Evolutionary conservation across 768 basidiomycete genomes (phyloP), one percentile per base, ranked within the genome.

Genomic region (Pulveroboletus sp.): DNA sequence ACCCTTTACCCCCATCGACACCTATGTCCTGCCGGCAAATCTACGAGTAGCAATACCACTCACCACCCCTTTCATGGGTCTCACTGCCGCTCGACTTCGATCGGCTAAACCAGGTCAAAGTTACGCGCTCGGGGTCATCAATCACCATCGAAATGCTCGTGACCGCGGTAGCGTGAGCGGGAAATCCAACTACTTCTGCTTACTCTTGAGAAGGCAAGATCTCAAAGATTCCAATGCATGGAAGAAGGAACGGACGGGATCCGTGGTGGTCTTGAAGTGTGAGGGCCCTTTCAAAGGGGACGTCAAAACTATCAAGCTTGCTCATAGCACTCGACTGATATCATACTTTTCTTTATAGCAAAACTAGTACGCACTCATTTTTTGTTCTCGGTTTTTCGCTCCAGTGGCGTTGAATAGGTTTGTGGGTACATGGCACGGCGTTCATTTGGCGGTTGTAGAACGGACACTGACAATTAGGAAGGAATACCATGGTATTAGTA

Each of bases 71-170:
- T 19, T 19, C 11, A 35, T 35, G 39, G 47, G n/a, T 2, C 23
- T 41, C 33, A 47, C 23, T 13, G 7, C 31, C 5, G 14, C 10
- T 25, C 47, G 39, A 12, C 33, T 47, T n/a, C 32, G 39, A n/a
- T 19, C 40, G 1, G 40, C 39, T 10, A 47, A 27, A 19, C 39
- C 17, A 6, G 33, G 39, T 34, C 31, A 20, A 20, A 35, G 2
- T 11, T 25, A 47, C 20, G 47, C 32, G 5, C 47, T 47, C 17
- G 47, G 47, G 5, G 39, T 47, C 14, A 25, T 47, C 33, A 47
- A 47, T 11, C 41, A 41, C 12, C 40, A 41, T 32, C 40, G 33
- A 9, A 38, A 29, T 21, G 6, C 11, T 7, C 24, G 12, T 16
- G 19, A 20, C 4, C 31, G 19, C 12, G 45, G 45, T 6, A 13